A percentile compares a stretch with the other conserved stretches of the same genome.
Conservation (phyloP, 345 rosid genomes). For the Murraya koenigii region DNA sequence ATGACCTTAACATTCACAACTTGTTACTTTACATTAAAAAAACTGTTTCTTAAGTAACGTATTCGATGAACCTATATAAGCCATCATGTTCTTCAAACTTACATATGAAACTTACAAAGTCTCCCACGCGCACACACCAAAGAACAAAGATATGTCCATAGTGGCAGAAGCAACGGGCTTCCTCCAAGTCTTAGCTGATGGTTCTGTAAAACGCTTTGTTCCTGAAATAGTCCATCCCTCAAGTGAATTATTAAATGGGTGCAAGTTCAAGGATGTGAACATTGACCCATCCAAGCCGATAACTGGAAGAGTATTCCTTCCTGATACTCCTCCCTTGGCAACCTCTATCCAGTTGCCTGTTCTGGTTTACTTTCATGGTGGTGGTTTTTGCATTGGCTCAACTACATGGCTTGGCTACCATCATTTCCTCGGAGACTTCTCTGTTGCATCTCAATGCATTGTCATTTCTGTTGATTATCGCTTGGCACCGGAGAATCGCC, state of each 20-base stretch:
- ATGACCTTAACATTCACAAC: not conserved
- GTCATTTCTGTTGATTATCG: conserved; percentile 58
- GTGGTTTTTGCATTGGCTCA: conserved; percentile 62
- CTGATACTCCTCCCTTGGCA: conserved; percentile 13
- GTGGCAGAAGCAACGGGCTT: conserved; percentile 49
- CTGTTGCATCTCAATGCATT: conserved; percentile 31
- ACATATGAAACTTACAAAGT: not conserved
- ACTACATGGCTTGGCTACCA: conserved; percentile 67
- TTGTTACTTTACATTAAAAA: not conserved
- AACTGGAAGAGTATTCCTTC: conserved; percentile 51
- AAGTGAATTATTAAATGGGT: conserved; percentile 26
- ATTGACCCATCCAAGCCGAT: conserved; percentile 41
- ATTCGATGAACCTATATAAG: not conserved
- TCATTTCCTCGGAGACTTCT: conserved; percentile 57
- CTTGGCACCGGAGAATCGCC: conserved; percentile 58
- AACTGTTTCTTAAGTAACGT: not conserved
- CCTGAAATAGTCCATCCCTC: conserved; percentile 37
- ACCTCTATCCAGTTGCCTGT: conserved; percentile 27
- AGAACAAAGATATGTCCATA: conserved; percentile 31
- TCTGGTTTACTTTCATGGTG: conserved; percentile 64
- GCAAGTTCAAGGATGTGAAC: conserved; percentile 42
- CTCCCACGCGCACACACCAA: not conserved
- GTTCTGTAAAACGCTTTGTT: conserved; percentile 42
- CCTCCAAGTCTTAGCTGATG: conserved; percentile 57
- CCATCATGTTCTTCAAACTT: not conserved